Evolutionary conservation across 2,329 filamentous ascomycete species (phyloP), one percentile per base, ranked within the genome.

Genomic region (Pyricularia sp.): DNA sequence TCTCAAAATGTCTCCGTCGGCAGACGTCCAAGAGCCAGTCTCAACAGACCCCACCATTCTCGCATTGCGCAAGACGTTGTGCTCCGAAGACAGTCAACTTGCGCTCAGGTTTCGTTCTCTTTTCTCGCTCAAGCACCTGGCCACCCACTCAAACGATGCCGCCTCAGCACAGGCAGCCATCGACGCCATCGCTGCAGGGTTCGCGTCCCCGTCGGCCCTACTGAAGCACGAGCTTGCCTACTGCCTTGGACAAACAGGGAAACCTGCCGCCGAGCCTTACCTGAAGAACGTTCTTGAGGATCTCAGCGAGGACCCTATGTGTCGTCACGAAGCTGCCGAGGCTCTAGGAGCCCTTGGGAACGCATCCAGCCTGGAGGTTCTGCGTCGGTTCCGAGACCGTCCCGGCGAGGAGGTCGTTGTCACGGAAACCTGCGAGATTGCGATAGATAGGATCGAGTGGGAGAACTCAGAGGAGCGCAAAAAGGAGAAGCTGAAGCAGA

Each of bases 221-320:
- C 81, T 97, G 61, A 97, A 97, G 79, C 94, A 99, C 76, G 94
- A 99, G 75, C 83, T 99, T 62, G 94, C 94, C 30, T 99, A 99
- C 79, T 99, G 94, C 73, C 84, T 99, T 2, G 94, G 94, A 8
- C 94, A 99, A 78, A 93, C 90, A 1, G 87, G 87, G 66, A 91
- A 96, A 73, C 76, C 82, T 63, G 87, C 87, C 60, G 89, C 93
- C 0, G 84, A 92, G 10, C 82, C 87, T 10, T 88, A 86, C 68
- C 80, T 99, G 69, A 84, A 87, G 66, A 77, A 81, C 13, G 91
- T 96, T 16, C 80, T 97, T 65, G 83, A 89, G 69, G 85, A 97
- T 75, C 78, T 86, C 68, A 74, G 85, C n/a, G 91, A 97, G 76
- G 93, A 97, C 78, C 78, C 89, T 49, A 99, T 99, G 93, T 96